These are phyloP conservation scores for Triglochin maritima DNA, from an alignment of 106 monocot species.

Conservation along the genomic window DNA sequence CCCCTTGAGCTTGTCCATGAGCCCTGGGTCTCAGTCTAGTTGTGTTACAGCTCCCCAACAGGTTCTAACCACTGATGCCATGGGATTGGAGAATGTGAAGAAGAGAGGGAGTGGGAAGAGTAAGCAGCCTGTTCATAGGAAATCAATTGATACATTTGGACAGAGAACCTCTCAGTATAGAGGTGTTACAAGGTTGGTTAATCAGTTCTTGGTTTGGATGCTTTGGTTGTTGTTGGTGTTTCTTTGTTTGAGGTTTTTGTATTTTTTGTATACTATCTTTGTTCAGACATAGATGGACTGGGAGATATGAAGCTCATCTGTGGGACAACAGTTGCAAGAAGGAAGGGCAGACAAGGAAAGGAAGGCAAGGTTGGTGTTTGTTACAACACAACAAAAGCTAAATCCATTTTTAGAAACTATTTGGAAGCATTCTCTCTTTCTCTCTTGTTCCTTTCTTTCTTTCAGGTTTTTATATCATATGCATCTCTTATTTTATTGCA, in stretches of 20 bases:
- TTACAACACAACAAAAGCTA: neutral
- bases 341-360: slow-evolving; percentile 98
- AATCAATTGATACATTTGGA: slow-evolving; percentile 91
- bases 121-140: slow-evolving; percentile 91
- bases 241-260: neutral
- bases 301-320: slow-evolving; percentile 97
- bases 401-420: neutral
- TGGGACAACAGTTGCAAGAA: slow-evolving; percentile 99
- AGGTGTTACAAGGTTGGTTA: slow-evolving; percentile 63
- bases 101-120: slow-evolving; percentile 53
- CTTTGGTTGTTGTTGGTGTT: neutral
- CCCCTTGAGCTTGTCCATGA: slow-evolving; percentile 81
- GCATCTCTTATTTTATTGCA: neutral
- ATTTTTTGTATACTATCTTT: neutral
- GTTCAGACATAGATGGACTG: slow-evolving; percentile 96
- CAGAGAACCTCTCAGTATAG: slow-evolving; percentile 98
- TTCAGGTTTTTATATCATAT: neutral
- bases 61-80: slow-evolving; percentile 19
- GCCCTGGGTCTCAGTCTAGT: slow-evolving; percentile 78
- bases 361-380: slow-evolving; percentile 76
- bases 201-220: neutral
- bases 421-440: neutral
- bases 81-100: slow-evolving; percentile 37
- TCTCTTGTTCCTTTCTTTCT: neutral
- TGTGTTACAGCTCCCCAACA: slow-evolving; percentile 46